Evolutionary conservation across 2,329 filamentous ascomycete species (phyloP).

Genomic region (Ceratocystiopsis brevicomis): DNA sequence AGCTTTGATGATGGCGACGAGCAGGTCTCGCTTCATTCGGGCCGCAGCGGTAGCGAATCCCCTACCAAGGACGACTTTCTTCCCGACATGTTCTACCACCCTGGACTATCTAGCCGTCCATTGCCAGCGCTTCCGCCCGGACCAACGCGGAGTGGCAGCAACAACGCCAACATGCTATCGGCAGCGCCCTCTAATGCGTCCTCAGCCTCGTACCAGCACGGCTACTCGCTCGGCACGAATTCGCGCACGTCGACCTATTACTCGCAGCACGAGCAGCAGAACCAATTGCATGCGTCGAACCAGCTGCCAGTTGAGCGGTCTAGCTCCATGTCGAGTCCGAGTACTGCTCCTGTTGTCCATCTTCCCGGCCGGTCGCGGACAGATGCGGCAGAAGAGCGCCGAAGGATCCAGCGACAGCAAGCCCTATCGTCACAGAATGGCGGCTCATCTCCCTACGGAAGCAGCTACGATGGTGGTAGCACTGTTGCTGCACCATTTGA

Average conservation of each 20-base stretch:
- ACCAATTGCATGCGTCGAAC: constrained; percentile 1
- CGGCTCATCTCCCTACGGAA: constrained; percentile 22
- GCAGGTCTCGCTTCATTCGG: constrained; percentile 36
- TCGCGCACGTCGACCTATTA: constrained; percentile 23
- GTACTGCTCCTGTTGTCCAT: constrained; percentile 57
- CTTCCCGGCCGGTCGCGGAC: constrained; percentile 85
- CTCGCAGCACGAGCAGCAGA: constrained; percentile 23
- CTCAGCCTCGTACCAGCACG: constrained; percentile 28
- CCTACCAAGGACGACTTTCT: constrained; percentile 49
- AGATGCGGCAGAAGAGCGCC: constrained; percentile 61
- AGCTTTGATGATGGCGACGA: constrained; percentile 94
- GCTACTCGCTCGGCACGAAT: constrained; percentile 29
- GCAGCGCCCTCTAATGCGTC: constrained; percentile 22
- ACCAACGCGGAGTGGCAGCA: neutral
- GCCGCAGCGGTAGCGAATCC: constrained; percentile 43
- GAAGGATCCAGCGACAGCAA: constrained; percentile 33
- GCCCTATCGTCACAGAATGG: constrained; percentile 11
- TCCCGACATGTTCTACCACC: constrained; percentile 86
- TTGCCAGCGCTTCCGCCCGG: constrained; percentile 43
- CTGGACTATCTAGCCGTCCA: constrained; percentile 49
- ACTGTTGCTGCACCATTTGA: constrained; percentile 28
- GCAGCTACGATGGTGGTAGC: constrained; percentile 34
- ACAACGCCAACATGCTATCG: constrained; percentile 30
- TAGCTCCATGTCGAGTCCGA: constrained; percentile 67
- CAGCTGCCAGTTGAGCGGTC: constrained; percentile 44